Conservation (phyloP, 371 early-diverging fungal species). For the Mucor indicus region DNA sequence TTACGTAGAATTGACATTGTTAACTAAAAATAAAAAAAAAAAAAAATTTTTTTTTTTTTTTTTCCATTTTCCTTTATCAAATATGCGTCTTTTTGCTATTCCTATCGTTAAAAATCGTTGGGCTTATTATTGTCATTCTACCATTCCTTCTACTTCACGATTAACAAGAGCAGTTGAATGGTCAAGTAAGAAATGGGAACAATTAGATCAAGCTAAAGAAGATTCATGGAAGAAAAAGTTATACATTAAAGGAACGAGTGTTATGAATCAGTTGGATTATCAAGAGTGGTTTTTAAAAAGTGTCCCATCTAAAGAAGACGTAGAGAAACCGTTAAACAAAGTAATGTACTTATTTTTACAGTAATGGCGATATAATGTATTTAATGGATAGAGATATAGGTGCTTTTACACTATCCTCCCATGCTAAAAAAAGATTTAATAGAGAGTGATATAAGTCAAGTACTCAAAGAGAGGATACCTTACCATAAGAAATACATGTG, state of each 20-base stretch:
- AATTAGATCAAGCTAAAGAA: conserved; percentile 41
- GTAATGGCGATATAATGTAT: background rate
- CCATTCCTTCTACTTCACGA: conserved; percentile 37
- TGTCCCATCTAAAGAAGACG: conserved; percentile 58
- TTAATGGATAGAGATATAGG: conserved; percentile 20
- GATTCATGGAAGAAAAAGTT: conserved; percentile 60
- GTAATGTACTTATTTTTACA: conserved; percentile 20
- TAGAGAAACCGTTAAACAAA: conserved; percentile 33
- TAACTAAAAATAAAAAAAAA: too few relatives aligned
- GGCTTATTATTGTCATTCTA: conserved; percentile 56
- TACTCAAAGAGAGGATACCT: conserved; percentile 52
- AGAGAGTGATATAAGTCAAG: conserved; percentile 38
- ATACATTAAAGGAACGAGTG: conserved; percentile 55
- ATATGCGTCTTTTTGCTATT: conserved; percentile 43
- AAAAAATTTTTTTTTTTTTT: too few relatives aligned
- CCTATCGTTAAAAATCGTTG: conserved; percentile 45
- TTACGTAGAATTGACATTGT: too few relatives aligned
- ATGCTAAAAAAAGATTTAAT: conserved; percentile 32
- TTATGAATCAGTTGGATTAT: conserved; percentile 74
- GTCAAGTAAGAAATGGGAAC: conserved; percentile 66
- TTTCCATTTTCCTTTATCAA: too few relatives aligned
- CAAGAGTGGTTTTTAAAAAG: conserved; percentile 80
- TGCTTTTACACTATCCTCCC: conserved; percentile 44
- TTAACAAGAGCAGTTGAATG: conserved; percentile 52
- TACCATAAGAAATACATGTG: conserved; percentile 74